Conservation (phyloP, 73 alveolate species). For the Paramecium sonneborni region DNA sequence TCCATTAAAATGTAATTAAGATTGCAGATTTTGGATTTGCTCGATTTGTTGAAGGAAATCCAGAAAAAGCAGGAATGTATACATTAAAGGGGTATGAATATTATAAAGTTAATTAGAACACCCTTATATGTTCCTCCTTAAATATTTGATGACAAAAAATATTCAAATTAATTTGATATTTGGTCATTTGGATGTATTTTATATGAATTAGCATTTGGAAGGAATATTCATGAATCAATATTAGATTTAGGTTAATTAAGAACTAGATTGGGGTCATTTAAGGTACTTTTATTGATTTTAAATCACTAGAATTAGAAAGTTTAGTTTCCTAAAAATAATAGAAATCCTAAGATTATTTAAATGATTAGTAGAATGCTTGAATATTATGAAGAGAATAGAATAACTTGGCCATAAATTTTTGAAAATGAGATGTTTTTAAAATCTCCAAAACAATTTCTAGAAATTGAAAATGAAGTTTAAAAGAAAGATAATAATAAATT, state of each 20-base stretch:
- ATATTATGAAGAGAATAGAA: conserved; percentile 45
- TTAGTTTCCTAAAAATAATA: not conserved
- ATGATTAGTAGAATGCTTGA: not conserved
- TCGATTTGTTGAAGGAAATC: conserved; percentile 47
- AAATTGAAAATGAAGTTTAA: not conserved
- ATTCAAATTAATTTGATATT: conserved; percentile 67
- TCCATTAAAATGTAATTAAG: conserved; percentile 35
- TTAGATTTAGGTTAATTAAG: not conserved
- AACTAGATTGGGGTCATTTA: not conserved
- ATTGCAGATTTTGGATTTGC: conserved; percentile 74
- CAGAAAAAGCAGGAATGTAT: conserved; percentile 2
- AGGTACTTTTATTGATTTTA: not conserved
- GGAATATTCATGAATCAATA: not conserved
- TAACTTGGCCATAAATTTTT: conserved; percentile 18
- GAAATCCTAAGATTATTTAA: not conserved
- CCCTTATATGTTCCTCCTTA: conserved; percentile 77
- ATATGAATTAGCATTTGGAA: conserved; percentile 12
- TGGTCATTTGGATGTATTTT: conserved; percentile 64
- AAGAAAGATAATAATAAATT: not conserved
- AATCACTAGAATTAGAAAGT: not conserved
- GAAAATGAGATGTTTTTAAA: not conserved
- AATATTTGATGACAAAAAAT: conserved; percentile 60
- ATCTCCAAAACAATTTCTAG: not conserved
- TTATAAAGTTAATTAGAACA: not conserved
- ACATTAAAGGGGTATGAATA: conserved; percentile 62